Conservation (phyloP, 2,329 filamentous ascomycete genomes). For the Phialocephala subalpina region DNA sequence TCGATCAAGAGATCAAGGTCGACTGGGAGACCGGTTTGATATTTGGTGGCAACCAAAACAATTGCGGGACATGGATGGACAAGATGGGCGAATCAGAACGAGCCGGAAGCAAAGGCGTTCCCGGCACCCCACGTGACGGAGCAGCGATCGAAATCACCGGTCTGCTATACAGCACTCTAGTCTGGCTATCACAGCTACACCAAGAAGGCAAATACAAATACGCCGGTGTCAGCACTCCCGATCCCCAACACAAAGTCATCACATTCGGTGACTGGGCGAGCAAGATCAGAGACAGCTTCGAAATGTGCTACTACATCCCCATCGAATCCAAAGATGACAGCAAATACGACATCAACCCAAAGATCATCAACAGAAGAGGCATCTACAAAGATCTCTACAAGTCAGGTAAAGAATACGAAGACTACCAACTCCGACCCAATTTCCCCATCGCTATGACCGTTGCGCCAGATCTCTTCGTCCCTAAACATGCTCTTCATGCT, state of each 20-base stretch:
- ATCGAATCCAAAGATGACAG: constrained; percentile 71
- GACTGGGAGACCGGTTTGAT: constrained; percentile 93
- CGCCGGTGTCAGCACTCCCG: constrained; percentile 72
- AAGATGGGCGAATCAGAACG: constrained; percentile 99
- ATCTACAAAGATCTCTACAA: constrained; percentile 98
- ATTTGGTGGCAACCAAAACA: constrained; percentile 91
- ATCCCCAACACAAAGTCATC: constrained; percentile 60
- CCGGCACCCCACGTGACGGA: constrained; percentile 95
- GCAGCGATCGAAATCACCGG: constrained; percentile 96
- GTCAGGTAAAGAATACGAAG: constrained; percentile 94
- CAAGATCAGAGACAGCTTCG: constrained; percentile 85
- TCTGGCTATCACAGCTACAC: constrained; percentile 77
- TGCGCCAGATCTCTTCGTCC: constrained; percentile 85
- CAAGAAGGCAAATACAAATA: constrained; percentile 76
- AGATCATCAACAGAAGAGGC: constrained; percentile 85
- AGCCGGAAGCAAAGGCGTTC: constrained; percentile 90
- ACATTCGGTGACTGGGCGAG: constrained; percentile 81
- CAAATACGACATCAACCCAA: constrained; percentile 81
- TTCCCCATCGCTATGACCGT: constrained; percentile 96
- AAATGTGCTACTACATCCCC: constrained; percentile 91
- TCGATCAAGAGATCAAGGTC: constrained; percentile 88
- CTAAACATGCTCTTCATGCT: constrained; percentile 78
- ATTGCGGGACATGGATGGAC: constrained; percentile 99
- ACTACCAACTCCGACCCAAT: constrained; percentile 95
- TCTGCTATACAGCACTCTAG: constrained; percentile 86